A percentile compares a stretch with the other conserved stretches of the same genome.
Conservation (phyloP, 2,329 filamentous ascomycete species). For the Metarhizium guizhouense region DNA sequence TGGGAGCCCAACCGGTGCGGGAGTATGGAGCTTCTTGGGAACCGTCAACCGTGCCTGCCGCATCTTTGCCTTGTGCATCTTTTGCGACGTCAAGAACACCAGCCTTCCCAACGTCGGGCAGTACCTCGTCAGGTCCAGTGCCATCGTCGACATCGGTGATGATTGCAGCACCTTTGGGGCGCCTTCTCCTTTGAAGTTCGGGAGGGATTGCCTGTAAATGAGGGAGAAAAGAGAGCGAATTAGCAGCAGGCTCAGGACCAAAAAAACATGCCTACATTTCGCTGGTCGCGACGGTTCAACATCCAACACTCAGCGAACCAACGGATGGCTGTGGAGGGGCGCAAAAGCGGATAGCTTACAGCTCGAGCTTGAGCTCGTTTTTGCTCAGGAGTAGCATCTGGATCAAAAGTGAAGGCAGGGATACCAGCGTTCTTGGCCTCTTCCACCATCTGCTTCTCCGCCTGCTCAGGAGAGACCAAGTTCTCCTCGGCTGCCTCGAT, state of each 20-base stretch:
- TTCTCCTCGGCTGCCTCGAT: slow-evolving; percentile 66
- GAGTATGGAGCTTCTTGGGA: slow-evolving; percentile 38
- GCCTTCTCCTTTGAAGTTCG: slow-evolving; percentile 26
- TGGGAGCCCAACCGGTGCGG: slow-evolving; percentile 78
- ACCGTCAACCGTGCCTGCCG: slow-evolving; percentile 42
- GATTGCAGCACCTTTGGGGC: slow-evolving; percentile 56
- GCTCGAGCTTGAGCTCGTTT: slow-evolving; percentile 73
- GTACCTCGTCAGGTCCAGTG: slow-evolving; percentile 60
- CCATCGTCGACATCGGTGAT: slow-evolving; percentile 74
- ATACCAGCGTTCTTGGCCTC: slow-evolving; percentile 74
- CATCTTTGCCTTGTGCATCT: slow-evolving; percentile 38
- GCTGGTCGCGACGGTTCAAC: background rate
- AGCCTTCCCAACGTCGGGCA: slow-evolving; percentile 64
- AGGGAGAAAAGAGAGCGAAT: slow-evolving; percentile 1
- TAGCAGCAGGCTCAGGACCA: slow-evolving; percentile 4
- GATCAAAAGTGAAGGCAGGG: slow-evolving; percentile 77
- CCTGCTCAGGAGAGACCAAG: slow-evolving; percentile 57
- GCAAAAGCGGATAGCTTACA: slow-evolving; percentile 40
- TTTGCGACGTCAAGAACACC: slow-evolving; percentile 52
- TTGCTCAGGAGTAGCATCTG: slow-evolving; percentile 71
- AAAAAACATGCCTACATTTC: slow-evolving; percentile 11
- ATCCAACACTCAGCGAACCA: background rate
- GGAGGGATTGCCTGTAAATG: slow-evolving; percentile 24
- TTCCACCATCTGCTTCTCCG: slow-evolving; percentile 64
- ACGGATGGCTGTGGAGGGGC: background rate